phyloP scores from a whole-genome alignment of 2,329 filamentous ascomycete species.

The Curvularia hawaiiensis region DNA sequence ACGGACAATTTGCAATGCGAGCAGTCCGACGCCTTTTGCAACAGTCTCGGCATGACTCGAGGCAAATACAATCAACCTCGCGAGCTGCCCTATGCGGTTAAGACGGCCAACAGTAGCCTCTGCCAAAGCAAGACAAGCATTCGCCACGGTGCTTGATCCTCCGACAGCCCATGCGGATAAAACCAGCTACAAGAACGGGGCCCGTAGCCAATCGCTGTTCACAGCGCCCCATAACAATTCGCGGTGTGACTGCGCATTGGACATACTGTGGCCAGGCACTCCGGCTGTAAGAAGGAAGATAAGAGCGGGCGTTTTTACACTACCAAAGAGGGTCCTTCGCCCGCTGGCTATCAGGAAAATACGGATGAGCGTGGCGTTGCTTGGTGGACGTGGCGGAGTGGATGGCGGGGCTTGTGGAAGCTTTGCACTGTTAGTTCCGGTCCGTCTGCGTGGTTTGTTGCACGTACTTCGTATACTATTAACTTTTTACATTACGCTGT shows the following conservation, averaged over 20 bases:
- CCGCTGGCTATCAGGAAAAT: constrained; percentile 5
- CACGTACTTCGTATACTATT: neutral
- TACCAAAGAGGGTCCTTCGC: constrained; percentile 1
- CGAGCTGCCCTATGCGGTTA: constrained; percentile 30
- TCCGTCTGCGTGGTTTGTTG: constrained; percentile 11
- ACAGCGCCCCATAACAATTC: neutral
- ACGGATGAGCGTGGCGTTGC: constrained; percentile 10
- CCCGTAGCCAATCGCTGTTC: neutral
- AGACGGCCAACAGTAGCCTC: constrained; percentile 19
- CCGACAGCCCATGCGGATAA: neutral
- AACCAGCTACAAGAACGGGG: neutral
- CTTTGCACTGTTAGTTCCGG: constrained; percentile 22
- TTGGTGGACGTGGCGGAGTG: constrained; percentile 14
- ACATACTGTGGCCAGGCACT: neutral
- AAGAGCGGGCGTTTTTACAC: neutral
- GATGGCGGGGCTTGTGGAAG: constrained; percentile 27
- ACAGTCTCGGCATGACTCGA: neutral
- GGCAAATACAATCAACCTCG: neutral
- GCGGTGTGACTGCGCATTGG: constrained; percentile 4
- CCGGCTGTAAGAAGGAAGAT: constrained; percentile 3
- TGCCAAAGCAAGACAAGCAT: constrained; percentile 29
- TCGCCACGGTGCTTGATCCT: constrained; percentile 28
- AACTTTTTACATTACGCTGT: neutral
- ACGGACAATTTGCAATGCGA: neutral
- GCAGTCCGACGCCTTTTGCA: neutral